Base-by-base conservation (phyloP, 306 rosid species). In the Macrotyloma uniflorum region DNA sequence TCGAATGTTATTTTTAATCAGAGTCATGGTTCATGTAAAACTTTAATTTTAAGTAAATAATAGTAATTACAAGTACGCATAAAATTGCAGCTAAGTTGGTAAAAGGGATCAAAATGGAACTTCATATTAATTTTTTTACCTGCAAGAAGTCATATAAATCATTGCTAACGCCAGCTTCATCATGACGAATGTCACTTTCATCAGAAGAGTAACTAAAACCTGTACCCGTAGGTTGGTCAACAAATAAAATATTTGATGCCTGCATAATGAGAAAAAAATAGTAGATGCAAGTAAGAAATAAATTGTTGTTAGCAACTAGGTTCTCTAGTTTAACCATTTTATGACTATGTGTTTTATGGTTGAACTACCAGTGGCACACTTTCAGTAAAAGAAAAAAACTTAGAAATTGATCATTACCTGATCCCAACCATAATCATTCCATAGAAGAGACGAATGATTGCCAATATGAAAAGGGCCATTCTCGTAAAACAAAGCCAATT, bases 361-460 rank as follows among this genome's bases (percentile, higher is more conserved):
- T 58, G 36, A 58, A 58, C 65, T 32, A 6, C 10, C n/a, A 1
- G 0, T 58, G 38, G 7, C 10, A 58, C 8, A 55, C 2, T 26
- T 26, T 26, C 4, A 6, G 14, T 22, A 22, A 10, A 54, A 14
- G 35, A 57, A 12, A 8, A n/a, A 18, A 28, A 49, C 13, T 7
- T 20, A 32, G 5, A 15, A 49, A 26, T 36, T 12, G 40, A 35
- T 28, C 0, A 4, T 2, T 46, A 94, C 98, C 96, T 87, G 83
- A 84, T 94, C 98, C 98, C 98, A 94, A 63, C 98, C 98, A 58
- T 81, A 86, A 15, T 90, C 87, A 82, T 94, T 94, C 98, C 98
- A 94, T 0, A 28, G 61, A 57, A 94, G 97, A 55, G 98, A 94
- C 84, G 89, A 75, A 53, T 92, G 84, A 13, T 79, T 79, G 42